Conservation (phyloP, 805 yeast genomes). For the Cyberlindnera mycetangii region DNA sequence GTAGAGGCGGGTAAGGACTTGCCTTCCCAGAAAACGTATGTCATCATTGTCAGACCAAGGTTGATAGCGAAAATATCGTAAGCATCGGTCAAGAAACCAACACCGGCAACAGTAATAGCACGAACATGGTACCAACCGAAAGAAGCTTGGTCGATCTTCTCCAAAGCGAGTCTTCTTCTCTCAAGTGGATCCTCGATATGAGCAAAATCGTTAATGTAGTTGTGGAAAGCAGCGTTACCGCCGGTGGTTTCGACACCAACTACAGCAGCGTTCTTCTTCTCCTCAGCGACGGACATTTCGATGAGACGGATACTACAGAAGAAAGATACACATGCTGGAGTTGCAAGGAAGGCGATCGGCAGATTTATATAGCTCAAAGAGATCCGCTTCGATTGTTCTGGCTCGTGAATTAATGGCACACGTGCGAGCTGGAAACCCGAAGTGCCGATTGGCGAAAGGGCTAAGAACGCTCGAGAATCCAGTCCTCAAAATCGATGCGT, state of each 20-base stretch:
- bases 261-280: conserved; percentile 25
- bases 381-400: neutral
- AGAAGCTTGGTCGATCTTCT: conserved; percentile 74
- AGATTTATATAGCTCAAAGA: neutral
- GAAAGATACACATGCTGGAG: neutral
- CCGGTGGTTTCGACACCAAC: conserved; percentile 47
- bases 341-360: neutral
- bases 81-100: conserved; percentile 90
- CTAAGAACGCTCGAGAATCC: too few species aligned
- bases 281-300: conserved; percentile 11
- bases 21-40: conserved; percentile 68
- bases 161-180: conserved; percentile 82
- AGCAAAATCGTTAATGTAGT: conserved; percentile 73
- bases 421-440: conserved; percentile 1
- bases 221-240: conserved; percentile 87
- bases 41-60: conserved; percentile 75
- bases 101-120: conserved; percentile 85
- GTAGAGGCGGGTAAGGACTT: conserved; percentile 62
- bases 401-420: conserved; percentile 6
- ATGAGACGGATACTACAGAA: neutral
- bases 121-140: conserved; percentile 83
- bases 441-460: neutral
- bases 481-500: too few species aligned
- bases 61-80: conserved; percentile 91
- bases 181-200: conserved; percentile 82